Conservation (phyloP, 495 filamentous ascomycete genomes). For the Parmelia sp. region DNA sequence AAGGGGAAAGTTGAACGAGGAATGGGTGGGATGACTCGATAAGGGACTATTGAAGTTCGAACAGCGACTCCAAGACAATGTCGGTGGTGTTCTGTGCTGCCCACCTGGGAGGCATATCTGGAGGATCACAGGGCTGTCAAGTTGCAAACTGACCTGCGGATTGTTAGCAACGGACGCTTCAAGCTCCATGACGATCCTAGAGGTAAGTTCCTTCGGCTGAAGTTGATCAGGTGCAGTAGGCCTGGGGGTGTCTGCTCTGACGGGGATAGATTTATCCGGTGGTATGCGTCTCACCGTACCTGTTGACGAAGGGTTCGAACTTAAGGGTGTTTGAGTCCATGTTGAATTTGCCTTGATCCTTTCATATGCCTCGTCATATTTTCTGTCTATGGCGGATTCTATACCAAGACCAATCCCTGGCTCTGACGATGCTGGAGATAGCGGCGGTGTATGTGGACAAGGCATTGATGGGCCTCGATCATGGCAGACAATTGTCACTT, state of each 20-base stretch:
- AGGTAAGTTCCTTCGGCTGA: slow-evolving; percentile 3
- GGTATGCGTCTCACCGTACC: neutral
- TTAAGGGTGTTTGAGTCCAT: slow-evolving; percentile 7
- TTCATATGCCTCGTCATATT: slow-evolving; percentile 13
- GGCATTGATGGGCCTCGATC: neutral
- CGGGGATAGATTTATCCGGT: too few species aligned
- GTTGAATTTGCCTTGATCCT: slow-evolving; percentile 13
- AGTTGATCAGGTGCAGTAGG: neutral
- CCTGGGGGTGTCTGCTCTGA: neutral
- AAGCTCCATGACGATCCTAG: slow-evolving; percentile 11
- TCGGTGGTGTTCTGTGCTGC: neutral
- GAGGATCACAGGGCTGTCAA: slow-evolving; percentile 8
- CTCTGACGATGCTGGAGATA: neutral
- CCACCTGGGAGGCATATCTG: slow-evolving; percentile 5
- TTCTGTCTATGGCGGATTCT: neutral
- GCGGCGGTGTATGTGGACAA: slow-evolving; percentile 1
- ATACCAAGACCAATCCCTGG: slow-evolving; percentile 4
- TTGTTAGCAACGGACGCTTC: neutral
- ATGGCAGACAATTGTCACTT: neutral
- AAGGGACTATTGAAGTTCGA: slow-evolving; percentile 2
- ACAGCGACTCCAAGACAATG: slow-evolving; percentile 1
- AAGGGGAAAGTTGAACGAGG: neutral
- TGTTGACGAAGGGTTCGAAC: neutral
- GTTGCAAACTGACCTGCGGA: neutral
- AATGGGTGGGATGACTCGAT: neutral